Evolutionary conservation across 2,329 filamentous ascomycete genomes (phyloP).

Genomic region (Polytolypa hystricis): DNA sequence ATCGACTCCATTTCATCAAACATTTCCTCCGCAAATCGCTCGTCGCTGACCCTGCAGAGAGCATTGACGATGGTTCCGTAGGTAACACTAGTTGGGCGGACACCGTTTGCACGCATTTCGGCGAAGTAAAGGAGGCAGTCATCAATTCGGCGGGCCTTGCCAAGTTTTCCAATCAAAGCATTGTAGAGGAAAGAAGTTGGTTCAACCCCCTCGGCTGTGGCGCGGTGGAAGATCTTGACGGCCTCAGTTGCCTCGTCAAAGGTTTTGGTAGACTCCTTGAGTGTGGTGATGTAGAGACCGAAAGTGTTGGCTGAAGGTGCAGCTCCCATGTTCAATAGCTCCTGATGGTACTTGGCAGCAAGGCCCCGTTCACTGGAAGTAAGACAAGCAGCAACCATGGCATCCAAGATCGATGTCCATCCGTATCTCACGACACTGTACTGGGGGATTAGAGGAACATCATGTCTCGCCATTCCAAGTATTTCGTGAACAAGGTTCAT

Average conservation of each 20-base stretch:
- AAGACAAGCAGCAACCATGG: conserved; percentile 89
- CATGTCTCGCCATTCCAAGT: conserved; percentile 74
- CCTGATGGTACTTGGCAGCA: conserved; percentile 80
- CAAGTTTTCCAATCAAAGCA: conserved; percentile 92
- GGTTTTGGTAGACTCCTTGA: conserved; percentile 94
- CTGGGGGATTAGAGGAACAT: conserved; percentile 74
- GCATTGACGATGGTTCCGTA: conserved; percentile 98
- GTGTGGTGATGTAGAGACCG: conserved; percentile 95
- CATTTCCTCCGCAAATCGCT: conserved; percentile 93
- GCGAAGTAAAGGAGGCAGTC: conserved; percentile 97
- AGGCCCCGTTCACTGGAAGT: conserved; percentile 68
- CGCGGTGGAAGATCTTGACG: conserved; percentile 92
- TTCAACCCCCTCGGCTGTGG: conserved; percentile 86
- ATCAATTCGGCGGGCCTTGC: conserved; percentile 93
- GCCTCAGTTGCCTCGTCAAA: conserved; percentile 96
- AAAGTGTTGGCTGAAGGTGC: conserved; percentile 95
- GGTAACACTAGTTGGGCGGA: conserved; percentile 92
- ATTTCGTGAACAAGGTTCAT: conserved; percentile 76
- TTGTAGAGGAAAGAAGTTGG: conserved; percentile 97
- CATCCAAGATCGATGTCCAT: conserved; percentile 91
- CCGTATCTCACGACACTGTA: conserved; percentile 85
- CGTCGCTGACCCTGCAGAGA: conserved; percentile 89
- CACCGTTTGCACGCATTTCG: conserved; percentile 86
- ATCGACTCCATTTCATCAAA: conserved; percentile 99
- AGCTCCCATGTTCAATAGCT: conserved; percentile 79